phyloP scores from a whole-genome alignment of 2,329 filamentous ascomycete genomes.

The Capronia coronata region DNA sequence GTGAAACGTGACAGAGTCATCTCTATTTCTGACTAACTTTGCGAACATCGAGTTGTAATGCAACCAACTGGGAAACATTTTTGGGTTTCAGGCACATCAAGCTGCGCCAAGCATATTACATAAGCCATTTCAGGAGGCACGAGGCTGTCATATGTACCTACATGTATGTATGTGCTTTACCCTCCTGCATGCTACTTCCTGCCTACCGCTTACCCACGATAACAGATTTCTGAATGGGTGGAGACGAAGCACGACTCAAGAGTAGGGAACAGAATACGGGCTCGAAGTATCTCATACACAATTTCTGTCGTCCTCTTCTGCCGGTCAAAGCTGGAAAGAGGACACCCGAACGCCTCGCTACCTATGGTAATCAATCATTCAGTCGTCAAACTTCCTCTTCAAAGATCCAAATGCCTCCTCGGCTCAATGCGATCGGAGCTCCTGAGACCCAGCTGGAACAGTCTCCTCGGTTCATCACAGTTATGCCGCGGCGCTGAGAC shows the following conservation, averaged over 20 bases:
- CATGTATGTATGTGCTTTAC: no score
- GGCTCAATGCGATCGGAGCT: neutral
- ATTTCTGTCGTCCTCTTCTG: no score
- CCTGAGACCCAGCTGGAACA: neutral
- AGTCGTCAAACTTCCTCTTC: neutral
- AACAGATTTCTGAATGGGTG: no score
- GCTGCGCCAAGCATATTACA: neutral
- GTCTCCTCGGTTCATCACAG: neutral
- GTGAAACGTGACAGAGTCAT: conserved; percentile 1
- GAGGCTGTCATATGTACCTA: neutral
- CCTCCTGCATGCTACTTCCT: no score
- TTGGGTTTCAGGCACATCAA: neutral
- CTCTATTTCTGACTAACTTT: neutral
- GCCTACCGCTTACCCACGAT: no score
- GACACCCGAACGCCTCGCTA: conserved; percentile 14
- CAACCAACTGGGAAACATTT: neutral
- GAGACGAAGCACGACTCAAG: no score
- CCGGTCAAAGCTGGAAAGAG: no score
- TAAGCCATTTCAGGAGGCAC: neutral
- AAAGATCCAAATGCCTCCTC: neutral
- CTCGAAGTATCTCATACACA: no score
- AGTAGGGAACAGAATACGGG: no score
- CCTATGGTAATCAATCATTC: conserved; percentile 1
- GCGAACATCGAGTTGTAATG: neutral
- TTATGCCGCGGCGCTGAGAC: conserved; percentile 18